Evolutionary conservation across 805 yeast genomes (phyloP), one percentile per base, ranked within the genome.

Genomic region (Metschnikowia gruessii): DNA sequence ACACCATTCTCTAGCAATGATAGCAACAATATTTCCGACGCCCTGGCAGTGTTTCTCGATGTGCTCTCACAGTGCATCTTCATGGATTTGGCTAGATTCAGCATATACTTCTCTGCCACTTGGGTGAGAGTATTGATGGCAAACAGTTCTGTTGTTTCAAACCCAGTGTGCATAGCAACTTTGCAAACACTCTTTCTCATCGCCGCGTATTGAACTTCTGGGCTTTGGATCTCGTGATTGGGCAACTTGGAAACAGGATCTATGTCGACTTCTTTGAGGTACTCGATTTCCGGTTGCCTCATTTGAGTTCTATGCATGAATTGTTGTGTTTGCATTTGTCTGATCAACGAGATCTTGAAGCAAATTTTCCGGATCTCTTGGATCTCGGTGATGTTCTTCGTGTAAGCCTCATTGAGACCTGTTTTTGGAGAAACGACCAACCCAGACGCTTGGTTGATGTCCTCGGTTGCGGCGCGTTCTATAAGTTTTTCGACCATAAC

Each of bases 331-430:
- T 94, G 98, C 85, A 94, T 85, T 60, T 91, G 91, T 54, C 96
- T 75, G 48, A 94, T 87, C 40, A 90, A 69, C 4, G 92, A 83
- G 17, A 94, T 87, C 63, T 91, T 91, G 68, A 89, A 87, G 62
- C 97, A 91, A 3, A 88, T 75, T 53, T 83, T 86, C 48, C 99
- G 73, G 30, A 94, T 86, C 55, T 89, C 89, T 67, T 92, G 97
- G 75, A 94, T 87, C 52, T 85, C 79, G 1, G 74, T 68, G 37
- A 94, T 82, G 56, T 91, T 94, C 17, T 76, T 75, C 55, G 79
- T 74, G 46, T 87, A 69, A 8, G 80, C 69, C 13, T 76, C 73
- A 46, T 82, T 80, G 40, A 89, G 70, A 0, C 96, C 95, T 15
- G 72, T 70, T 13, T 72, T 64, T 48, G 41, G 72, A 57, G 68